These are phyloP conservation scores for Trichoderma koningii DNA, from an alignment of 2,329 filamentous ascomycete species.

Conservation along the genomic window DNA sequence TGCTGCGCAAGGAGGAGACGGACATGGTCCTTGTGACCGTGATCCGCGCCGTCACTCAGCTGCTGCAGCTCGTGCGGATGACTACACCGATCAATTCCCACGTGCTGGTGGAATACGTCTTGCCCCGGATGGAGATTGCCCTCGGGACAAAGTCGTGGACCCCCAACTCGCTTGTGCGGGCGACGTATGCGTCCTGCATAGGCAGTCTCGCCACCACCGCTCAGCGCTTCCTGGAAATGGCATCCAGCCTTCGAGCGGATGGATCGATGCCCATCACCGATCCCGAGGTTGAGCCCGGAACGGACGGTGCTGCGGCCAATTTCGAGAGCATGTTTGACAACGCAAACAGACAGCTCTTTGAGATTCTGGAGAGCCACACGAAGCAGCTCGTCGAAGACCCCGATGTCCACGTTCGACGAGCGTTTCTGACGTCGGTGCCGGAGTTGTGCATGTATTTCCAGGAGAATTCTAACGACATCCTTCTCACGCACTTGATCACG, in stretches of 20 bases:
- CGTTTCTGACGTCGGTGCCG: slow-evolving; percentile 88
- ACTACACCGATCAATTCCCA: slow-evolving; percentile 77
- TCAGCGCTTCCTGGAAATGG: slow-evolving; percentile 83
- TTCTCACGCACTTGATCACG: slow-evolving; percentile 92
- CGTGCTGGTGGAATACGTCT: slow-evolving; percentile 67
- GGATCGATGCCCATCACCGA: slow-evolving; percentile 77
- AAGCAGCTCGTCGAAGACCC: slow-evolving; percentile 86
- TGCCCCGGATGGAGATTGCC: slow-evolving; percentile 62
- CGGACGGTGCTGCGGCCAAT: slow-evolving; percentile 61
- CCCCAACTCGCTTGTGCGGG: slow-evolving; percentile 72
- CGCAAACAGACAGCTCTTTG: slow-evolving; percentile 78
- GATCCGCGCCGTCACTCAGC: slow-evolving; percentile 82
- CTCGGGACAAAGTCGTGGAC: slow-evolving; percentile 48
- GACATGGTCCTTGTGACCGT: slow-evolving; percentile 85
- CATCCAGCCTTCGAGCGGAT: slow-evolving; percentile 82
- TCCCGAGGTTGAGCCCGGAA: slow-evolving; percentile 74
- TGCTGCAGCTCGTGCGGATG: slow-evolving; percentile 83
- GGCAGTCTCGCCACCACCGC: slow-evolving; percentile 86
- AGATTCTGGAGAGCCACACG: slow-evolving; percentile 83
- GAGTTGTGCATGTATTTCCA: slow-evolving; percentile 95
- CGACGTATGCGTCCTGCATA: slow-evolving; percentile 90
- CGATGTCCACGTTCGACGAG: slow-evolving; percentile 82
- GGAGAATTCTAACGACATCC: slow-evolving; percentile 90
- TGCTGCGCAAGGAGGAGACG: slow-evolving; percentile 74
- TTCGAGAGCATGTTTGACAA: slow-evolving; percentile 86